Evolutionary conservation across 371 early-diverging fungal genomes (phyloP), one percentile per base, ranked within the genome.

Genomic region (Batkoa obscura): DNA sequence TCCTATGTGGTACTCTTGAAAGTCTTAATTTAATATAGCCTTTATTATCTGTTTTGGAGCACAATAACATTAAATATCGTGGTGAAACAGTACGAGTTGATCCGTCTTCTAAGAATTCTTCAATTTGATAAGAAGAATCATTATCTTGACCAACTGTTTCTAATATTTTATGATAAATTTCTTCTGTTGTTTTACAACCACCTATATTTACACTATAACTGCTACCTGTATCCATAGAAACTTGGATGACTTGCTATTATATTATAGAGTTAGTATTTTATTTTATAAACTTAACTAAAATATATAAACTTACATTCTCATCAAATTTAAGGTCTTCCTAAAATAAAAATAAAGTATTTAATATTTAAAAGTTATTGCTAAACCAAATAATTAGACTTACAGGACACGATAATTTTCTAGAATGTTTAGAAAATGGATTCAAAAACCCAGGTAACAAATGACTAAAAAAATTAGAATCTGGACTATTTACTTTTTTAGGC

Each of bases 121-220:
- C 53, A 38, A 53, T 53, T 30, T 53, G 53, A 35, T 39, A 41
- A 8, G 12, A 38, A 30, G 13, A 9, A 37, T 53, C 53, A 3
- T 34, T 34, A 41, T 53, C 53, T 8, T 38, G 9, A 5, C 9
- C 38, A 13, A 53, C n/a, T 17, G 53, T 39, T n/a, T 13, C 6
- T 13, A 53, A 41, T 10, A 53, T 53, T 12, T 17, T 32, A 13
- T 36, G 23, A 9, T 35, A 53, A 1, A 53, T 38, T 30, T 53
- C 53, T 15, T 53, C 53, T 6, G 53, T 39, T 3, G 38, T 53
- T 17, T 35, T 34, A 41, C 53, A 53, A 5, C 53, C 53, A 5
- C 53, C 53, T 3, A 53, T 53, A 15, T 53, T 53, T 5, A 53
- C 53, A 39, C 53, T 53, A n/a, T 53, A 53, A n/a, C 15, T 5